Base-by-base conservation (phyloP, 1,139 yeast species). In the Kodamaea plutei region DNA sequence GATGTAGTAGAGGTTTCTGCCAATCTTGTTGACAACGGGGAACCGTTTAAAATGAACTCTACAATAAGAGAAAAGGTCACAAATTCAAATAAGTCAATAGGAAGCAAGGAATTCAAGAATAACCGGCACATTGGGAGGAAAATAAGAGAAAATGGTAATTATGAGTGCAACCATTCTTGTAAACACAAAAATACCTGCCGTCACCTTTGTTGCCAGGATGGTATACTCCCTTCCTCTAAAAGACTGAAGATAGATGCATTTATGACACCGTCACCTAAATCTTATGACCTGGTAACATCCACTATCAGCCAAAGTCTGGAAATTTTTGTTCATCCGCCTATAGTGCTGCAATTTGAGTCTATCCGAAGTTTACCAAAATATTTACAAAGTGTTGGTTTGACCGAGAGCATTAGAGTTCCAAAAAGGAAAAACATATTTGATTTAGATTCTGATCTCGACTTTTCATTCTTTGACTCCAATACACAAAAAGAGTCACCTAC, bases 161-260 rank as follows among this genome's bases (percentile, higher is more conserved):
- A 15, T 15, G 26, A 28, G 16, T 69, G 74, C 33, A 48, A 56
- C 23, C 75, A 69, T 37, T 31, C 45, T 2, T 69, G 75, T 37
- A 64, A 56, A 33, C 52, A 59, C 31, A 60, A 56, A 38, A 23
- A 38, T 2, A 47, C 25, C 30, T 68, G 73, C 36, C 56, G 73
- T 7, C 73, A 68, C 41, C 29, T 61, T 5, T 68, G 74, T 31
- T 69, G 74, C 34, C 56, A 61, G 23, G 68, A 63, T 26, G 73
- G 73, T 1, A 47, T 66, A 22, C 20, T 19, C 10, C 30, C 26
- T n/a, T n/a, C n/a, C n/a, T n/a, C n/a, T n/a, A 17, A 17, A 17
- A 7, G 9, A 17, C 8, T 7, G 20, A 17, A 17, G 8, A 9
- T 17, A 17, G 7, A 9, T 17, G 20, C 20, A n/a, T n/a, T n/a